Evolutionary conservation across 306 rosid genomes (phyloP).

Genomic region (Dalbergia cochinchinensis): DNA sequence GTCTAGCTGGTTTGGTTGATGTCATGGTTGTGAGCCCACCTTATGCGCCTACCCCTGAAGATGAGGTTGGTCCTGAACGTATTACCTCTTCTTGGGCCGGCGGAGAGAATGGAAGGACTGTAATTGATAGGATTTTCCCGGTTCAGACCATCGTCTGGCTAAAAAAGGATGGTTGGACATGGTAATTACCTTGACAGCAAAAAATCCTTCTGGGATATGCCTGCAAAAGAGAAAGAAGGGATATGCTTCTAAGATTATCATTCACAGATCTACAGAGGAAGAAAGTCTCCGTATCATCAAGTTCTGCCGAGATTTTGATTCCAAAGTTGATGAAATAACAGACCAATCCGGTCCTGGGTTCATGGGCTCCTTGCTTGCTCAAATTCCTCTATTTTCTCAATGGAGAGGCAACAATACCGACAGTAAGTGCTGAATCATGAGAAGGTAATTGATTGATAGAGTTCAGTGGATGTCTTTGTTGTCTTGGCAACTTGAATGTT

Average conservation of each 20-base stretch:
- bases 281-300: slow-evolving; percentile 91
- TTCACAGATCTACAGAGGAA: slow-evolving; percentile 93
- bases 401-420: slow-evolving; percentile 53
- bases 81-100: slow-evolving; percentile 94
- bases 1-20: slow-evolving; percentile 80
- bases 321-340: slow-evolving; percentile 34
- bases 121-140: slow-evolving; percentile 81
- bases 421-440: slow-evolving; percentile 43
- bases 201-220: slow-evolving; percentile 40
- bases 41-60: slow-evolving; percentile 91
- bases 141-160: slow-evolving; percentile 49
- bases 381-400: slow-evolving; percentile 51
- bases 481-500: slow-evolving; percentile 11
- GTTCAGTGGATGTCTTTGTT: slow-evolving; percentile 9
- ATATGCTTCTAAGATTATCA: slow-evolving; percentile 77
- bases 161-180: no score
- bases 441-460: slow-evolving; percentile 32
- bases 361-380: slow-evolving; percentile 55
- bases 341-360: slow-evolving; percentile 53
- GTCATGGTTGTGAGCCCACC: slow-evolving; percentile 92
- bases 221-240: slow-evolving; percentile 79
- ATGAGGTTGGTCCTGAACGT: slow-evolving; percentile 86
- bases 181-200: no score
- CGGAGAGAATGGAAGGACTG: slow-evolving; percentile 87
- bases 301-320: slow-evolving; percentile 79